phyloP scores from a whole-genome alignment of 805 yeast species.

The Peterozyma xylosa region DNA sequence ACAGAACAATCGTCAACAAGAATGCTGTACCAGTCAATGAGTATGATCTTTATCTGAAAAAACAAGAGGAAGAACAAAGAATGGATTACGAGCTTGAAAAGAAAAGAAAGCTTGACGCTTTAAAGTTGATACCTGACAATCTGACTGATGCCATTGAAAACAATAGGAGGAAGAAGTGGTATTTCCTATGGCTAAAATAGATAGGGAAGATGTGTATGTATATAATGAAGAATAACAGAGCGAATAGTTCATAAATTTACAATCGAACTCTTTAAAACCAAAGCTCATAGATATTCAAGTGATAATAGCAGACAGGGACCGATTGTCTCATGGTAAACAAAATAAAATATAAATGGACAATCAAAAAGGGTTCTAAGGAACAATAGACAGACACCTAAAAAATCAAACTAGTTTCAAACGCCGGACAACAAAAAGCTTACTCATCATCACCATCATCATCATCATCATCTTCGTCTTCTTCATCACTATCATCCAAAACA shows the following conservation, averaged over 20 bases:
- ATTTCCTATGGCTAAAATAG: constrained; percentile 41
- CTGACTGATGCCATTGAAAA: background rate
- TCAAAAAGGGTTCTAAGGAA: background rate
- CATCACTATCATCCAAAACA: constrained; percentile 50
- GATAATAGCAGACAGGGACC: too few relatives aligned
- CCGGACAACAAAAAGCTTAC: constrained; percentile 3
- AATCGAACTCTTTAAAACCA: too few relatives aligned
- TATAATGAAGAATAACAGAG: background rate
- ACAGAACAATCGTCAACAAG: constrained; percentile 26
- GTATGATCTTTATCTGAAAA: constrained; percentile 9
- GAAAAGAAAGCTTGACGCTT: constrained; percentile 6
- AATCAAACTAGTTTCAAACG: background rate
- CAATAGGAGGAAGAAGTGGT: constrained; percentile 31
- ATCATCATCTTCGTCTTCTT: constrained; percentile 27
- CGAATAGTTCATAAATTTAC: too few relatives aligned
- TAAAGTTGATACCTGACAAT: background rate
- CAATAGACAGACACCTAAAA: background rate
- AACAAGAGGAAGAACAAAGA: constrained; percentile 14
- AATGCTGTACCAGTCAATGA: constrained; percentile 24
- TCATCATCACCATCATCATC: constrained; percentile 18
- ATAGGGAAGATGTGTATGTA: background rate
- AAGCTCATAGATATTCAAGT: too few relatives aligned
- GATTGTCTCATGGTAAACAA: background rate
- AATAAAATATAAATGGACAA: background rate
- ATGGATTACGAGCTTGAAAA: constrained; percentile 13